Percentiles rank a stretch among this genome's conserved stretches.
These are phyloP conservation scores for Lipomyces chichibuensis DNA, from an alignment of 805 yeast genomes.

Conservation along the genomic window DNA sequence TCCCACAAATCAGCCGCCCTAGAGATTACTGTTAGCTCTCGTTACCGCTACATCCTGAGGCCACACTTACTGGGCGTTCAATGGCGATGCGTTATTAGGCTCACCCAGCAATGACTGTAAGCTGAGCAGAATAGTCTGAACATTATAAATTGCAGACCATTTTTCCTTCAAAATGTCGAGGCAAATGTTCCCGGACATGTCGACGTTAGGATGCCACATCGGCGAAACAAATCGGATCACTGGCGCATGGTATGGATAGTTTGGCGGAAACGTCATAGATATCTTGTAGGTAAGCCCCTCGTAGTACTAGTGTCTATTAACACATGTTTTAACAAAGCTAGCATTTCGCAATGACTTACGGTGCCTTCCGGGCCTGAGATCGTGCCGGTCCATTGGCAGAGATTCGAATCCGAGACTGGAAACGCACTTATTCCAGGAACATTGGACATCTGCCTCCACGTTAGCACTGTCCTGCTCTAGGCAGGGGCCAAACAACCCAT, in stretches of 20 bases:
- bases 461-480: neutral
- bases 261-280: conserved; percentile 54
- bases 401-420: conserved; percentile 56
- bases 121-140: conserved; percentile 61
- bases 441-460: conserved; percentile 46
- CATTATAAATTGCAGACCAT: conserved; percentile 67
- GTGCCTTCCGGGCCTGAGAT: conserved; percentile 63
- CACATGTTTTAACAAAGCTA: neutral
- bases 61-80: conserved; percentile 52
- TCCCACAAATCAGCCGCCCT: conserved; percentile 60
- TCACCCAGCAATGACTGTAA: conserved; percentile 63
- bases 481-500: neutral
- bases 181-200: conserved; percentile 66
- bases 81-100: conserved; percentile 61
- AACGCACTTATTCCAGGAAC: conserved; percentile 59
- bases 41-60: neutral
- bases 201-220: conserved; percentile 69
- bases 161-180: conserved; percentile 64
- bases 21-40: neutral
- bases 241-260: conserved; percentile 65
- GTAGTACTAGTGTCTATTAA: conserved; percentile 46
- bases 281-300: conserved; percentile 58
- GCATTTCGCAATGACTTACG: conserved; percentile 19
- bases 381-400: conserved; percentile 61
- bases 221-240: conserved; percentile 59